These are phyloP conservation scores for Candida schatavii DNA, from an alignment of 805 yeast genomes.

Conservation along the genomic window DNA sequence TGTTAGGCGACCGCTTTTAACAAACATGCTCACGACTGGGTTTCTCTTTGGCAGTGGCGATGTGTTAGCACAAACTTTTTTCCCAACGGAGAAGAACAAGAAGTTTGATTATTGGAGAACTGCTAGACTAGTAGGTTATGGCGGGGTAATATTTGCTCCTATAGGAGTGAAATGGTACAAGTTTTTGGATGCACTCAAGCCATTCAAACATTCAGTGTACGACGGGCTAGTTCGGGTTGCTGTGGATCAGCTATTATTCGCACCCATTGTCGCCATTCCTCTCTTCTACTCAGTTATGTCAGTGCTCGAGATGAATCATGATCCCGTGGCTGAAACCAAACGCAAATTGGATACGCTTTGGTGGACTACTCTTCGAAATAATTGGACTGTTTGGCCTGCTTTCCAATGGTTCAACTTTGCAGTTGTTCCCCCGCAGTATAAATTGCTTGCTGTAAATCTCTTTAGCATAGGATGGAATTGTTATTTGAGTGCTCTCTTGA, in stretches of 20 bases:
- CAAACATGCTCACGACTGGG: conserved; percentile 51
- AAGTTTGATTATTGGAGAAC: conserved; percentile 56
- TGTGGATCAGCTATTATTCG: conserved; percentile 71
- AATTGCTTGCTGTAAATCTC: conserved; percentile 66
- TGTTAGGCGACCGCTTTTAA: conserved; percentile 36
- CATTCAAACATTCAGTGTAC: conserved; percentile 6
- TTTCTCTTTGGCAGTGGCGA: conserved; percentile 74
- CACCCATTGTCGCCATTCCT: conserved; percentile 73
- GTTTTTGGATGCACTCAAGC: conserved; percentile 40
- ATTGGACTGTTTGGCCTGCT: conserved; percentile 89
- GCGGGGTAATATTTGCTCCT: conserved; percentile 72
- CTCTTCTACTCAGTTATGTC: conserved; percentile 69
- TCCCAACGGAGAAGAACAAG: conserved; percentile 25
- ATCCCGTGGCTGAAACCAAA: conserved; percentile 36
- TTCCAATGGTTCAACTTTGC: conserved; percentile 79
- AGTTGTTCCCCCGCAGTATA: conserved; percentile 66
- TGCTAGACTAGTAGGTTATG: conserved; percentile 63
- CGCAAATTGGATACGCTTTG: conserved; percentile 48
- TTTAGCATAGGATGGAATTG: conserved; percentile 84
- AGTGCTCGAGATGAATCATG: conserved; percentile 51
- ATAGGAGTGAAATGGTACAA: conserved; percentile 72
- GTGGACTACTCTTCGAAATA: conserved; percentile 66
- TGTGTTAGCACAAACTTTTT: conserved; percentile 59
- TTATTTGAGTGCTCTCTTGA: conserved; percentile 54
- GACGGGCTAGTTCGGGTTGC: conserved; percentile 46